Conservation (phyloP, 331 rosid genomes). For the Quercus lobata region DNA sequence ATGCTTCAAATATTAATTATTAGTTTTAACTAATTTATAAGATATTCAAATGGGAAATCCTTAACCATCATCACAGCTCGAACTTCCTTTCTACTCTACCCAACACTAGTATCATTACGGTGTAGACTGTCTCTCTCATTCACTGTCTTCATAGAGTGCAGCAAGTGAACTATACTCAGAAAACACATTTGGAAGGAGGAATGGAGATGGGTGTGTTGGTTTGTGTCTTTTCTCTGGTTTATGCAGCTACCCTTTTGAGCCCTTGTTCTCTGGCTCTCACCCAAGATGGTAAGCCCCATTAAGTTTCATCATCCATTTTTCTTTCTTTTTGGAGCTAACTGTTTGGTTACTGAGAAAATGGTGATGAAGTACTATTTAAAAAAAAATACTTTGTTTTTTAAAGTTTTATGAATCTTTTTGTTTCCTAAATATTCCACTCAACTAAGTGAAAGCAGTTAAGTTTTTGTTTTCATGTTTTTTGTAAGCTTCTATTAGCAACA, state of each 20-base stretch:
- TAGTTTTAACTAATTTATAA: slow-evolving; percentile 25
- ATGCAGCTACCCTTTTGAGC: slow-evolving; percentile 21
- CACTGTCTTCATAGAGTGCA: neutral
- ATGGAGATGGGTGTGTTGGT: slow-evolving; percentile 40
- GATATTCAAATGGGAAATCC: neutral
- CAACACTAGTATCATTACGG: slow-evolving; percentile 21
- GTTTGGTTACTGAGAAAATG: neutral
- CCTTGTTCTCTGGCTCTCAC: slow-evolving; percentile 57
- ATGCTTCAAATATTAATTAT: slow-evolving; percentile 35
- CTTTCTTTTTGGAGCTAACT: neutral
- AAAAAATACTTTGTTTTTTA: neutral
- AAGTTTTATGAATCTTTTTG: neutral
- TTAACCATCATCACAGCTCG: slow-evolving; percentile 24
- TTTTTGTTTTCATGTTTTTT: neutral
- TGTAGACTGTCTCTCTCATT: neutral
- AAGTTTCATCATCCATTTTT: neutral
- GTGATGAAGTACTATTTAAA: neutral
- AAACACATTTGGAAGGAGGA: neutral
- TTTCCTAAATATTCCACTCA: neutral
- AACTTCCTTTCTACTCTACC: slow-evolving; percentile 14
- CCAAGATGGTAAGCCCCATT: slow-evolving; percentile 55
- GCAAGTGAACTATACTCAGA: slow-evolving; percentile 3
- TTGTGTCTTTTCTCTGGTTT: slow-evolving; percentile 35
- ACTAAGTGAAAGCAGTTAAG: neutral
- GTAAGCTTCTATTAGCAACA: neutral